Conservation (phyloP, 345 rosid genomes). For the Reutealis trisperma region DNA sequence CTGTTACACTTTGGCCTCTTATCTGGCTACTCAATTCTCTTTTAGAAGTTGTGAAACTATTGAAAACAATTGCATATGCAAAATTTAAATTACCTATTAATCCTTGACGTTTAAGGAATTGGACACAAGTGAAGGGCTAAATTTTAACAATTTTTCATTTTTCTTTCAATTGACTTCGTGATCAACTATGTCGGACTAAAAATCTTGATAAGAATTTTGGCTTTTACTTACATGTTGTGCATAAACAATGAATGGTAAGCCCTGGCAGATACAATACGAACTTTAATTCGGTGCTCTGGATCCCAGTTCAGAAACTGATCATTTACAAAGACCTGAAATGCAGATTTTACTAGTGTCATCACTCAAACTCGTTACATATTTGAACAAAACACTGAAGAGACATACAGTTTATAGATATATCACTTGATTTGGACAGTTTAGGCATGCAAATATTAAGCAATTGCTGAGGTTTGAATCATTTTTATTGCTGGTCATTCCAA, state of each 20-base stretch:
- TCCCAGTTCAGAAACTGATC: slow-evolving; percentile 98
- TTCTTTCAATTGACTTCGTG: not conserved
- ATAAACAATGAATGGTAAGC: slow-evolving; percentile 97
- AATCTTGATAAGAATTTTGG: not conserved
- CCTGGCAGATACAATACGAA: slow-evolving; percentile 95
- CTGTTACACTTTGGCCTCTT: slow-evolving; percentile 10
- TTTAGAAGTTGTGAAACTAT: not conserved
- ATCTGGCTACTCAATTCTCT: not conserved
- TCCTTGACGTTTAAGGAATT: not conserved
- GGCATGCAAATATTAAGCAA: not conserved
- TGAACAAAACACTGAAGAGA: not conserved
- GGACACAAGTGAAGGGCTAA: not conserved
- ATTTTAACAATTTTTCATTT: not conserved
- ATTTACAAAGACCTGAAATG: slow-evolving; percentile 74
- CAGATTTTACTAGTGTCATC: not conserved
- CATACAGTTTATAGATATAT: not conserved
- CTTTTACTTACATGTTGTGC: slow-evolving; percentile 92
- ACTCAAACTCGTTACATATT: not conserved
- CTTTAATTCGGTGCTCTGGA: slow-evolving; percentile 82
- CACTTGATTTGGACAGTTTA: not conserved
- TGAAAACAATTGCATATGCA: slow-evolving; percentile 1
- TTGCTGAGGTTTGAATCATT: not conserved
- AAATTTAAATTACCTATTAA: not conserved
- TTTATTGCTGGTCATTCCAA: not conserved
- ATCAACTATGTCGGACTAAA: not conserved